Percentiles rank a stretch among this genome's conserved stretches.
phyloP scores from a whole-genome alignment of 2,329 filamentous ascomycete genomes.

The Colletotrichum sp. region DNA sequence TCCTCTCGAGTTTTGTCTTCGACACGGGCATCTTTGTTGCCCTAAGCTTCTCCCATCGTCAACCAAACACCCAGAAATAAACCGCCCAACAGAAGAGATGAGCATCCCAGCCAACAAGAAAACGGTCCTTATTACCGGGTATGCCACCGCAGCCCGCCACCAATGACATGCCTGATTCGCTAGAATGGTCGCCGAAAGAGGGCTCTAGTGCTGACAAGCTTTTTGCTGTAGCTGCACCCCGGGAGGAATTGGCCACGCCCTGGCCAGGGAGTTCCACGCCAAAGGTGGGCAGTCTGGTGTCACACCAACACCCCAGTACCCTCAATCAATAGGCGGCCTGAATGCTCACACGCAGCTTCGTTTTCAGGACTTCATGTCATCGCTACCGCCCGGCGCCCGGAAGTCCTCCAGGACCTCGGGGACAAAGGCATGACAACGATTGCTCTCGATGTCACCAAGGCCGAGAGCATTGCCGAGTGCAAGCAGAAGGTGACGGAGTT shows the following conservation, averaged over 20 bases:
- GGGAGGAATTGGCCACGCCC: constrained; percentile 61
- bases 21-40: background rate
- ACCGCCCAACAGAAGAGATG: background rate
- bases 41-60: background rate
- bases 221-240: constrained; percentile 53
- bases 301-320: background rate
- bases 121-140: constrained; percentile 57
- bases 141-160: constrained; percentile 15
- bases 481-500: constrained; percentile 50
- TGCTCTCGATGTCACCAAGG: constrained; percentile 57
- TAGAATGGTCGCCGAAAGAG: background rate
- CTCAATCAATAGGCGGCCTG: background rate
- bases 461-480: constrained; percentile 54
- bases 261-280: constrained; percentile 57
- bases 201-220: background rate
- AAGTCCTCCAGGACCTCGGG: constrained; percentile 51
- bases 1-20: background rate
- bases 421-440: constrained; percentile 54
- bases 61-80: background rate
- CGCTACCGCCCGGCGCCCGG: constrained; percentile 56
- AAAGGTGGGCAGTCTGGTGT: constrained; percentile 42
- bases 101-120: constrained; percentile 32
- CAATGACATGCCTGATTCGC: background rate
- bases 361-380: constrained; percentile 56
- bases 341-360: background rate